A percentile compares a stretch with the other conserved stretches of the same genome.
phyloP scores from a whole-genome alignment of 768 basidiomycete species.

The Strobilomyces echinocephalus region DNA sequence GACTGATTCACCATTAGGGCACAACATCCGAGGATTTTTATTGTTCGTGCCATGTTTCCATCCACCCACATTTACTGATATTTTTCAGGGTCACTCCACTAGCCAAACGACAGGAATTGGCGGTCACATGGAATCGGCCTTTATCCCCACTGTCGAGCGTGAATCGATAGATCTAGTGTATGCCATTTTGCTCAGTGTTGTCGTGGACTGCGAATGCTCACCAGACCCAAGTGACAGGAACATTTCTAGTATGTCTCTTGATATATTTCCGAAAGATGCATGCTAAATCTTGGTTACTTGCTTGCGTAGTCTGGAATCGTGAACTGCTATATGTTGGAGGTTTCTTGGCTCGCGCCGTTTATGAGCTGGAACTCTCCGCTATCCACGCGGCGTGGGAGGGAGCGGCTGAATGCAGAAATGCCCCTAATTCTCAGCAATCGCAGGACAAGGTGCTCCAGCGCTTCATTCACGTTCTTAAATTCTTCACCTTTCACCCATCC shows the following conservation, averaged over 20 bases:
- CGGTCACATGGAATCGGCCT: conserved; percentile 1
- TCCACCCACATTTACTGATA: not conserved
- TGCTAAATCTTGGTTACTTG: too few species aligned
- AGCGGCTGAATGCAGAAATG: not conserved
- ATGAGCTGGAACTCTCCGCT: conserved; percentile 70
- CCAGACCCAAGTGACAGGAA: not conserved
- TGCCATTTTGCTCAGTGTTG: not conserved
- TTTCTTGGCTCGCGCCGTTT: conserved; percentile 72
- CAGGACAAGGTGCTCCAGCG: not conserved
- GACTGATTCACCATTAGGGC: not conserved
- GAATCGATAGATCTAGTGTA: conserved; percentile 2
- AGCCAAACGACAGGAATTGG: conserved; percentile 2
- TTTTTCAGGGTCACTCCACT: conserved; percentile 3
- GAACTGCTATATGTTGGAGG: conserved; percentile 85
- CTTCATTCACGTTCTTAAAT: conserved; percentile 10
- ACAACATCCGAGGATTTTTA: not conserved
- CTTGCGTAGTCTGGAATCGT: conserved; percentile 73
- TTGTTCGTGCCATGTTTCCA: not conserved
- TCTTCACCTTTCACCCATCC: conserved; percentile 10
- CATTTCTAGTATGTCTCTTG: not conserved
- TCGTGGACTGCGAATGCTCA: not conserved
- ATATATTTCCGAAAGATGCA: too few species aligned
- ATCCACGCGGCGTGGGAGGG: conserved; percentile 33
- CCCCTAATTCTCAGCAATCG: too few species aligned
- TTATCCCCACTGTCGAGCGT: conserved; percentile 1